phyloP scores from a whole-genome alignment of 2,329 filamentous ascomycete species.

The Aspergillus ochraceoroseus region DNA sequence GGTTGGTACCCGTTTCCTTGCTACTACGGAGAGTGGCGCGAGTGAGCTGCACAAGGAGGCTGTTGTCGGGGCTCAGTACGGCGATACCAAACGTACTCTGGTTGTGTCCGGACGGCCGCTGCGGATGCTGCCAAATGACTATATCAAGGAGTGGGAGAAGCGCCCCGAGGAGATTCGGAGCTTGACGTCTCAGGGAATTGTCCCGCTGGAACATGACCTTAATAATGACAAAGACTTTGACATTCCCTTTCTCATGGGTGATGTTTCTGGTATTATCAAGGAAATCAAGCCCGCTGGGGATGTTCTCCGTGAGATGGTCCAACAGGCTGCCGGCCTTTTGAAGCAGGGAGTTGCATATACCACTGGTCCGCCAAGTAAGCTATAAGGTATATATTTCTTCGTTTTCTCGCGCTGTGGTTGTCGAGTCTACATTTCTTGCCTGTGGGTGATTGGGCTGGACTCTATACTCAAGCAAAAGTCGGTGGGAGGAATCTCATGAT shows the following conservation, averaged over 20 bases:
- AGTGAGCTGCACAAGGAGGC: constrained; percentile 76
- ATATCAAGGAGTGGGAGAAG: constrained; percentile 74
- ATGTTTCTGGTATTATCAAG: constrained; percentile 74
- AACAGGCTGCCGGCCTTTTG: constrained; percentile 65
- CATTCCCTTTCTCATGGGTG: constrained; percentile 85
- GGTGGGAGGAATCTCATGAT: constrained; percentile 17
- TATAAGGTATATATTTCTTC: constrained; percentile 34
- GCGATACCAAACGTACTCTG: constrained; percentile 75
- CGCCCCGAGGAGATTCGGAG: constrained; percentile 68
- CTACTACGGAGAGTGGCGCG: constrained; percentile 73
- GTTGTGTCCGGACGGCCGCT: constrained; percentile 78
- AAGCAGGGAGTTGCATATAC: constrained; percentile 60
- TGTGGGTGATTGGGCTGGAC: too few relatives aligned
- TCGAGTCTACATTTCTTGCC: not conserved
- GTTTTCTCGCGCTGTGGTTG: not conserved
- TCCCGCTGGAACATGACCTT: constrained; percentile 77
- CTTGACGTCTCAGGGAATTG: constrained; percentile 69
- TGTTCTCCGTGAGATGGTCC: constrained; percentile 89
- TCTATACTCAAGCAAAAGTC: too few relatives aligned
- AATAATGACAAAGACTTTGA: constrained; percentile 79
- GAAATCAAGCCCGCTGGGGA: constrained; percentile 73
- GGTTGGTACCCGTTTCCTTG: constrained; percentile 92
- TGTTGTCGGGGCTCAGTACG: constrained; percentile 72
- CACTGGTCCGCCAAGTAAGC: constrained; percentile 38
- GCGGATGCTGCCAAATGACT: constrained; percentile 75